Evolutionary conservation across 345 rosid species (phyloP).

Genomic region (Salix koriyanagi): DNA sequence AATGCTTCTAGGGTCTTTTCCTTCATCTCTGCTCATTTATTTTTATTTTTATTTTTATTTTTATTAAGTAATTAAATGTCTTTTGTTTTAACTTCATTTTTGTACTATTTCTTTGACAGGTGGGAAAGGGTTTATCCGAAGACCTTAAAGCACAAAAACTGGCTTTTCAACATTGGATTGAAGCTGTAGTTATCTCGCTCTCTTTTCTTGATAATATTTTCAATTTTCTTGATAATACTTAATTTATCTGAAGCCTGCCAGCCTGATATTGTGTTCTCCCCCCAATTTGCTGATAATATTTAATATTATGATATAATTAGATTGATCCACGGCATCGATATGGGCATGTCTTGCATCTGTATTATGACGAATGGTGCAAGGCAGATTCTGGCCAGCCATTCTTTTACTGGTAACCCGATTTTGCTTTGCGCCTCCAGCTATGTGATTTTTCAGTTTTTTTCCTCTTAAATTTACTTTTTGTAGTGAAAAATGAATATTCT

Average conservation of each 20-base stretch:
- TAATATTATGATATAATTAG: conserved; percentile 24
- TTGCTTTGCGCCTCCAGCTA: not conserved
- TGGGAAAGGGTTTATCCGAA: conserved; percentile 53
- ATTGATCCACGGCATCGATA: conserved; percentile 95
- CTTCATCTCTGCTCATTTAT: not conserved
- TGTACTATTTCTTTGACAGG: conserved; percentile 38
- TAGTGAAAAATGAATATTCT: no score
- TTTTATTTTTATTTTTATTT: not conserved
- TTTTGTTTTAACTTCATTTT: not conserved
- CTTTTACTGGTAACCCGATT: conserved; percentile 62
- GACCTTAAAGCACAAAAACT: conserved; percentile 71
- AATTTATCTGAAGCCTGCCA: not conserved
- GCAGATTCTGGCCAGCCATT: conserved; percentile 83
- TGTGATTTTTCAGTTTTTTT: no score
- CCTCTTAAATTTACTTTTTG: no score
- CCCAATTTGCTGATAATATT: not conserved
- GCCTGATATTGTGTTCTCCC: not conserved
- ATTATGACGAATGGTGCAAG: conserved; percentile 75
- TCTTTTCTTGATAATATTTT: not conserved
- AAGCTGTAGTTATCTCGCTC: conserved; percentile 34
- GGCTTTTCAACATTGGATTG: conserved; percentile 96
- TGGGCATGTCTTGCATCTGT: conserved; percentile 73
- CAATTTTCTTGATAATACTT: not conserved
- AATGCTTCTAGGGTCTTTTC: conserved; percentile 74
- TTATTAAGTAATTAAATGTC: not conserved